Base-by-base conservation (phyloP, 805 yeast genomes). In the Candida silvicultrix region DNA sequence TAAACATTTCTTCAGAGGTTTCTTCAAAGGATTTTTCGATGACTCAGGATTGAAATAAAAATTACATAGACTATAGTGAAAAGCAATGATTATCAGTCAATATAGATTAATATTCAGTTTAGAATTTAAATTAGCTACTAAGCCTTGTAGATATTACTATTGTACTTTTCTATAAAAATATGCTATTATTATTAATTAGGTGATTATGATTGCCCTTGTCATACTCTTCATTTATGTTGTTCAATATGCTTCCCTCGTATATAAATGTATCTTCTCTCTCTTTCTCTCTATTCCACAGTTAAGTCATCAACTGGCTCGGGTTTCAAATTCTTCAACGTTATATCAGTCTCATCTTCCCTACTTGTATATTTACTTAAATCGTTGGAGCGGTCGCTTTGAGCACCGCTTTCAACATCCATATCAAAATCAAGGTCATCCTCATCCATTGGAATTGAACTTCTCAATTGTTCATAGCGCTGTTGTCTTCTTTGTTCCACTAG, bases 391-490 rank as follows among this genome's bases (percentile, higher is more conserved):
- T 35, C 50, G 31, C 21, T 32, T 42, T 49, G 11, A 45, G 46
- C 41, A 22, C 45, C 45, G 8, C 25, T 29, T 40, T 54, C 57
- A 10, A 53, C 48, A 38, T 55, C 59, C 52, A 54, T 54, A 34
- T 52, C 60, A 31, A 57, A 55, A 38, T 52, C 49, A 16, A 51
- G 49, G 29, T 53, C 59, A 6, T 55, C 56, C 2, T 48, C 45
- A 5, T 56, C 59, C 16, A 50, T 49, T n/a, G 64, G 64, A 12
- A 59, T 58, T 3, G 61, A 56, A 31, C 44, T 46, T 45, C 64
- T 55, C 12, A 59, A 32, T 23, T 56, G 57, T 15, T 56, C 54
- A 36, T 57, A 57, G 8, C 64, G 49, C 10, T 40, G 49, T 10
- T 52, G 45, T 45, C 55, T 52, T 50, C 56, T 53, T 12, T 43